Evolutionary conservation across 164 flowering plant genomes (phyloP), one percentile per base, ranked within the genome.

Genomic region (Vitis vinifera): DNA sequence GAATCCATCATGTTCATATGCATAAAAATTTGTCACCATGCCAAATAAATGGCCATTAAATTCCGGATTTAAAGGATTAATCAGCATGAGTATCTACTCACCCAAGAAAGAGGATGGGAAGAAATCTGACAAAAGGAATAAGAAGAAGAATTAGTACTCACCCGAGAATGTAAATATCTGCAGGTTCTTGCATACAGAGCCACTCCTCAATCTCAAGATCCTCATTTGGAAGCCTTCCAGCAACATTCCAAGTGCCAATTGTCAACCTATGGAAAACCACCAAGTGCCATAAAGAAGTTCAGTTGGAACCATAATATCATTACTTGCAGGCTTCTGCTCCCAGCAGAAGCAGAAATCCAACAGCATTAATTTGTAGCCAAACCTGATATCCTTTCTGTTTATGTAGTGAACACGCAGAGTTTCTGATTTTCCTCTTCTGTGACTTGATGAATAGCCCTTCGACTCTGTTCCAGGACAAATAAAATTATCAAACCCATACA

Each of bases 241-340:
- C 98, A 76, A 95, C 99, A 75, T 95, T 95, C 99, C 99, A 95
- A 69, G 97, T 84, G 50, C 93, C 94, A 51, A 95, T 70, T 19
- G 85, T 88, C 68, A 95, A 85, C 81, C 99, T 95, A 63, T 61
- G 72, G 30, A 53, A 14, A 57, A 77, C 50, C 59, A 69, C 50
- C 62, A 68, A 51, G 44, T 61, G 37, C 55, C 65, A 66, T 37
- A 44, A 58, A 23, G 10, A 10, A 53, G 29, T 51, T 27, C 17
- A 62, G 30, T 37, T 29, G 55, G 51, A 50, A 48, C 29, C 19
- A 48, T 16, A 48, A 59, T 8, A 47, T 6, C 49, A 23, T 5
- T 51, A 68, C 51, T 10, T 59, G 3, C 44, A 15, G 19, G 15
- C 51, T 16, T 62, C 52, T 1, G 44, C 37, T 55, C 10, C 23